Evolutionary conservation across 208 protist genomes (phyloP).

Genomic region (Angomonas ambiguus): DNA sequence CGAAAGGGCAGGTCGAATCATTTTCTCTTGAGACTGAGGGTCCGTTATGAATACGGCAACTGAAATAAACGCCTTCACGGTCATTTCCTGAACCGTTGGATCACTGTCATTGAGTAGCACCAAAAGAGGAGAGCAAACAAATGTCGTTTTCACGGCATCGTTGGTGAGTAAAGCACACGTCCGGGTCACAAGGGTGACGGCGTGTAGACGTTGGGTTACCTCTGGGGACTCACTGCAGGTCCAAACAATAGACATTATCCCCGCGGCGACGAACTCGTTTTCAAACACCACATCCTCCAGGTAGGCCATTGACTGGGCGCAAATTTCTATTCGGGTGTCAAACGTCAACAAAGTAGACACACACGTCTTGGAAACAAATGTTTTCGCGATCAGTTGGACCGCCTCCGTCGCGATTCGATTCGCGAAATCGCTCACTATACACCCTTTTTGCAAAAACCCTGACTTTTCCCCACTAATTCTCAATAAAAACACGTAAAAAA

Average conservation of each 20-base stretch:
- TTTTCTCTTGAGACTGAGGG: conserved; percentile 38
- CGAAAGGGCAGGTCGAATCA: conserved; percentile 31
- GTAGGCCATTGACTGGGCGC: conserved; percentile 24
- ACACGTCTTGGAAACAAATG: conserved; percentile 5
- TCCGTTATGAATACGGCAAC: conserved; percentile 30
- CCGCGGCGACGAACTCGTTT: conserved; percentile 26
- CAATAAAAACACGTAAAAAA: conserved; percentile 35
- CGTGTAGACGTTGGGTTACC: conserved; percentile 32
- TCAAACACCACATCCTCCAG: conserved; percentile 28
- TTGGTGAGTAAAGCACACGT: conserved; percentile 27
- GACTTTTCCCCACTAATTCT: conserved; percentile 16
- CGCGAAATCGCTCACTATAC: neutral
- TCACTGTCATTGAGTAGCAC: conserved; percentile 41
- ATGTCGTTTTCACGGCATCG: conserved; percentile 28
- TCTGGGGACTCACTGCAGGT: conserved; percentile 27
- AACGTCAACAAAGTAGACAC: neutral
- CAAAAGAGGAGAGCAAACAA: conserved; percentile 43
- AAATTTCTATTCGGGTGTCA: conserved; percentile 17
- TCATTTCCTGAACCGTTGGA: conserved; percentile 47
- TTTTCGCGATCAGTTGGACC: neutral
- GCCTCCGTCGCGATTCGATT: neutral
- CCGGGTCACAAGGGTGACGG: conserved; percentile 37
- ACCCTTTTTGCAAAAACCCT: conserved; percentile 6
- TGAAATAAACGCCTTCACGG: conserved; percentile 41
- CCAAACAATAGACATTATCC: conserved; percentile 38